Evolutionary conservation across 768 basidiomycete species (phyloP).

Genomic region (Mycena crocata): DNA sequence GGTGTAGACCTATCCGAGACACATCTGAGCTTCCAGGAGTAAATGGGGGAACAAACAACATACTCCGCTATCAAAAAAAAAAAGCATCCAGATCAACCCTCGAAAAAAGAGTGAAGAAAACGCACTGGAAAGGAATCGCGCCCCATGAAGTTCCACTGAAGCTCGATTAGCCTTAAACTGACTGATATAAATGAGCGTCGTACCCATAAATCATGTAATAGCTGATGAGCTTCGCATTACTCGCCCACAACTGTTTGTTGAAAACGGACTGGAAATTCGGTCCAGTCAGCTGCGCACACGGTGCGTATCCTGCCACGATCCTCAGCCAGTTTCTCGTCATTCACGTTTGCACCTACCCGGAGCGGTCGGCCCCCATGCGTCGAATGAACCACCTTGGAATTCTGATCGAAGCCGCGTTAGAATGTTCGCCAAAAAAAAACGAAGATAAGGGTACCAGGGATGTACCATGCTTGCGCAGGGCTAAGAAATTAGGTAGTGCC

Average conservation of each 20-base stretch:
- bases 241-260: constrained; percentile 81
- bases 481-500: not conserved
- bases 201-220: constrained; percentile 91
- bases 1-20: constrained; percentile 37
- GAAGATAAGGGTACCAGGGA: constrained; percentile 61
- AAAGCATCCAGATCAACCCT: not conserved
- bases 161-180: not conserved
- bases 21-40: not conserved
- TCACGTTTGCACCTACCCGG: constrained; percentile 57
- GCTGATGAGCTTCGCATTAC: constrained; percentile 84
- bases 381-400: constrained; percentile 83
- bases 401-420: constrained; percentile 40
- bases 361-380: constrained; percentile 83
- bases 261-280: constrained; percentile 84
- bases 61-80: constrained; percentile 28
- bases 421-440: constrained; percentile 20
- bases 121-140: constrained; percentile 81
- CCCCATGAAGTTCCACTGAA: constrained; percentile 88
- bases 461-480: constrained; percentile 73
- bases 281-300: constrained; percentile 76
- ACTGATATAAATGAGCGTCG: constrained; percentile 11
- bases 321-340: constrained; percentile 6
- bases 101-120: constrained; percentile 52
- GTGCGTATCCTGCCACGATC: constrained; percentile 62
- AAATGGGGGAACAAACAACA: not conserved